Percentiles rank a stretch among this genome's conserved stretches.
These are phyloP conservation scores for Nitzschia palea DNA, from an alignment of 108 stramenopile genomes.

Conservation along the genomic window DNA sequence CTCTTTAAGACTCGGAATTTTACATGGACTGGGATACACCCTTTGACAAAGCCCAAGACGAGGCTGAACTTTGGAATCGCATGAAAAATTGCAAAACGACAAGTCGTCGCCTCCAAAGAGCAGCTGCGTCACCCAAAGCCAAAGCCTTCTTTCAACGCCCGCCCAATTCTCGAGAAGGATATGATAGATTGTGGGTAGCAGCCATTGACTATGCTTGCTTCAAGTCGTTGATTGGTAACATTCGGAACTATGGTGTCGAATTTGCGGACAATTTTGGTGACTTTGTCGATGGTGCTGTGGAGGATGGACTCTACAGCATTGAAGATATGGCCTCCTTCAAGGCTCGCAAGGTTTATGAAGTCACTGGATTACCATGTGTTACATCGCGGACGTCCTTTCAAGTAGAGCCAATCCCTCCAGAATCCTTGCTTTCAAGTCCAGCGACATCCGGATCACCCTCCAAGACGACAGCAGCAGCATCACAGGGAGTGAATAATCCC, in stretches of 20 bases:
- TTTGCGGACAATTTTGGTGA: conserved; percentile 89
- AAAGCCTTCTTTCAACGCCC: conserved; percentile 60
- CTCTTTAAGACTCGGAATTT: conserved; percentile 16
- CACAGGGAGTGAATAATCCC: conserved; percentile 29
- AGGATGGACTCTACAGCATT: conserved; percentile 63
- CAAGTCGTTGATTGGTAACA: conserved; percentile 62
- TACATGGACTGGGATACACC: conserved; percentile 27
- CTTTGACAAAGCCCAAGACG: conserved; percentile 30
- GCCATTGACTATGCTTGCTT: conserved; percentile 79
- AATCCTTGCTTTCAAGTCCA: conserved; percentile 22
- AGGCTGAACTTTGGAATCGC: conserved; percentile 56
- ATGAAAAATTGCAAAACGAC: conserved; percentile 46
- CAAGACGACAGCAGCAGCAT: conserved; percentile 26
- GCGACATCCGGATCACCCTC: conserved; percentile 17
- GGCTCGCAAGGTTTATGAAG: conserved; percentile 74
- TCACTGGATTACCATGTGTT: conserved; percentile 77
- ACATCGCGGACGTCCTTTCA: conserved; percentile 80
- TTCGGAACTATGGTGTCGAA: conserved; percentile 80
- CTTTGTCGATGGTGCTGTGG: conserved; percentile 61
- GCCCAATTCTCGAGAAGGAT: conserved; percentile 72
- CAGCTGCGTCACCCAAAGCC: conserved; percentile 60
- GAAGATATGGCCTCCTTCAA: conserved; percentile 86
- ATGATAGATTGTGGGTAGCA: conserved; percentile 73
- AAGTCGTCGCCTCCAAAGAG: conserved; percentile 63
- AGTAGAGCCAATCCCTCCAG: conserved; percentile 65